Evolutionary conservation across 345 rosid species (phyloP), one percentile per base, ranked within the genome.

Genomic region (Raphanus raphanistrum): DNA sequence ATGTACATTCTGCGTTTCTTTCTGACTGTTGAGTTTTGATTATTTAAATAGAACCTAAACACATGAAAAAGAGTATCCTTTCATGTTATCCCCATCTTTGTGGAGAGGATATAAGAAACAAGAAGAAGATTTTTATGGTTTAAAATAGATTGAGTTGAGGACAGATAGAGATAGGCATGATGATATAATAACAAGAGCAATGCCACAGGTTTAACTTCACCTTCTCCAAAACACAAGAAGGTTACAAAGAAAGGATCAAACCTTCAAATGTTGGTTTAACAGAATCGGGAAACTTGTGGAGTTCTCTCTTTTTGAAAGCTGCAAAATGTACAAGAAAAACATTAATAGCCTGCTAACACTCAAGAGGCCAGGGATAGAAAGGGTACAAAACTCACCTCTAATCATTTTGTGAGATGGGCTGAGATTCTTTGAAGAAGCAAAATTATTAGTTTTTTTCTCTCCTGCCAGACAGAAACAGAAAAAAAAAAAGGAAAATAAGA

Each of bases 241-340:
- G 57, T 59, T 7, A 9, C 17, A 12, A 61, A 17, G 71, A 10
- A 72, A 58, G 68, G 9, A n/a, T 12, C 15, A 74, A 73, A 94
- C 96, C 95, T 69, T 84, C 55, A 27, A 63, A 77, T 15, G 76
- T 78, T 27, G 86, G 66, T 38, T 81, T 78, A 27, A 28, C 31
- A 33, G 69, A 69, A 72, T 82, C 85, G 3, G 87, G 86, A 74
- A 89, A 85, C 77, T 84, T 90, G 58, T 85, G 89, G 80, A 85
- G 8, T 80, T 89, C 86, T 57, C 81, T 86, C 86, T 77, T 88
- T 82, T 88, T 90, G 80, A 94, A 89, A 70, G 82, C 98, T 90
- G 82, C 76, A 86, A 80, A 10, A 1, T 7, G 59, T 61, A 28
- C 1, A 72, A 63, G 12, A 29, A 15, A 77, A 75, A 68, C 13